phyloP scores from a whole-genome alignment of 306 rosid species.

The Bauhinia variegata region DNA sequence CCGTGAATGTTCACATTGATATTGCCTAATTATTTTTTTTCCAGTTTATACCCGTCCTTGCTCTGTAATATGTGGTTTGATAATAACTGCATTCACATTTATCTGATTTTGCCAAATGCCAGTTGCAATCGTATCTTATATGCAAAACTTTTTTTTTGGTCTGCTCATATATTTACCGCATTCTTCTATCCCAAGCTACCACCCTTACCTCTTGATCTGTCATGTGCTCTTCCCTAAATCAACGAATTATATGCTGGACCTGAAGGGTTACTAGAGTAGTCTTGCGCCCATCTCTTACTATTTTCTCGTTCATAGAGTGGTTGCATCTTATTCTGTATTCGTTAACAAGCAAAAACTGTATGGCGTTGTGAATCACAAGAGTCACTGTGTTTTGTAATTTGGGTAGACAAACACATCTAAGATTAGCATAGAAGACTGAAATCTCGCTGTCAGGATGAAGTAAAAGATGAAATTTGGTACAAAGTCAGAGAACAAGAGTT shows the following conservation, averaged over 20 bases:
- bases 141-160: not conserved
- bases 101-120: conserved; percentile 28
- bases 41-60: conserved; percentile 30
- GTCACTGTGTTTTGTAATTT: conserved; percentile 8
- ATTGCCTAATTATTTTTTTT: conserved; percentile 29
- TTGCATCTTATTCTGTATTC: conserved; percentile 19
- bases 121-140: conserved; percentile 20
- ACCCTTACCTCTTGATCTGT: not conserved
- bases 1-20: conserved; percentile 36
- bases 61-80: conserved; percentile 24
- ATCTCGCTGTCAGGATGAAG: conserved; percentile 23
- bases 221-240: not conserved
- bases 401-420: conserved; percentile 2
- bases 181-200: not conserved
- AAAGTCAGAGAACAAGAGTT: conserved; percentile 25
- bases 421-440: conserved; percentile 16
- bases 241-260: conserved; percentile 3
- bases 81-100: conserved; percentile 13
- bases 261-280: conserved; percentile 13
- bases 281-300: conserved; percentile 1
- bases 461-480: conserved; percentile 23
- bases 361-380: conserved; percentile 24
- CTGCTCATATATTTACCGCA: not conserved
- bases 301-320: not conserved
- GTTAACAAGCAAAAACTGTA: conserved; percentile 29